These are phyloP conservation scores for Acmispon strigosus DNA, from an alignment of 306 rosid species.

Conservation along the genomic window DNA sequence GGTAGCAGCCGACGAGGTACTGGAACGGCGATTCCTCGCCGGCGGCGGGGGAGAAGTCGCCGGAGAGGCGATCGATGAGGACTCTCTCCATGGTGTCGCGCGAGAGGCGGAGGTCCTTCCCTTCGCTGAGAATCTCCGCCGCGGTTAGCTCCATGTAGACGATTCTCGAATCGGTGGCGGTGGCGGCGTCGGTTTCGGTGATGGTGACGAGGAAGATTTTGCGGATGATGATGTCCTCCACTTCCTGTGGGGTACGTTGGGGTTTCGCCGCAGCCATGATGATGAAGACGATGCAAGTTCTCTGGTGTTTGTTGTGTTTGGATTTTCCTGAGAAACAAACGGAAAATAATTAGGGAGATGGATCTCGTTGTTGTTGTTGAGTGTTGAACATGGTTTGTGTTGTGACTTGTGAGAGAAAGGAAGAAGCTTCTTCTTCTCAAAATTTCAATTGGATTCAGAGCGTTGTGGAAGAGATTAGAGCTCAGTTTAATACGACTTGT, in stretches of 20 bases:
- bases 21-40: constrained; percentile 49
- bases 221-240: constrained; percentile 82
- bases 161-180: constrained; percentile 43
- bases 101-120: constrained; percentile 53
- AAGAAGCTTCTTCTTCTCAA: background rate
- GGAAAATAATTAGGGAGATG: background rate
- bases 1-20: constrained; percentile 69
- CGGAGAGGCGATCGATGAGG: constrained; percentile 76
- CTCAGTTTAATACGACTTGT: background rate
- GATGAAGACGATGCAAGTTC: background rate
- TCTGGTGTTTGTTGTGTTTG: background rate
- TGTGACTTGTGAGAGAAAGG: background rate
- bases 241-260: constrained; percentile 67
- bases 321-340: constrained; percentile 16
- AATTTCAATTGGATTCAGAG: background rate
- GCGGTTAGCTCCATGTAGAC: constrained; percentile 75
- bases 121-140: constrained; percentile 88
- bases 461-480: too few relatives aligned
- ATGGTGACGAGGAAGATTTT: constrained; percentile 75
- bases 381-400: background rate
- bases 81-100: constrained; percentile 71
- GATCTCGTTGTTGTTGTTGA: background rate
- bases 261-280: constrained; percentile 68
- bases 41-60: constrained; percentile 20
- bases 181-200: constrained; percentile 18